phyloP scores from a whole-genome alignment of 805 yeast species.

The Saccharomycopsis selenospora region DNA sequence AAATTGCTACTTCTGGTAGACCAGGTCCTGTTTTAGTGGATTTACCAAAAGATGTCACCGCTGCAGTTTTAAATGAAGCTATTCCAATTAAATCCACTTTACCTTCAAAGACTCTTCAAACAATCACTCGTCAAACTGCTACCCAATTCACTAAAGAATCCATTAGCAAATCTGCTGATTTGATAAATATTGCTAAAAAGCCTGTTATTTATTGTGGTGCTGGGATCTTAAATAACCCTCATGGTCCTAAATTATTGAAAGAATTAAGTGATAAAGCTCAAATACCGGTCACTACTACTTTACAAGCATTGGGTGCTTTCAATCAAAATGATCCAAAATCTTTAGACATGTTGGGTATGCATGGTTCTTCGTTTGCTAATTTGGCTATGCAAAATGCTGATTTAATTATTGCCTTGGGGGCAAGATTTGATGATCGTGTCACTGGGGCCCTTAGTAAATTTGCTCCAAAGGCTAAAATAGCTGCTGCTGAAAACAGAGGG shows the following conservation, averaged over 20 bases:
- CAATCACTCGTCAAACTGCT: conserved; percentile 61
- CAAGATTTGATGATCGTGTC: conserved; percentile 98
- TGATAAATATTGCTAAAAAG: conserved; percentile 74
- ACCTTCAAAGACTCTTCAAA: conserved; percentile 61
- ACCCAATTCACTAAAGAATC: conserved; percentile 70
- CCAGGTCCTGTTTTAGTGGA: conserved; percentile 99
- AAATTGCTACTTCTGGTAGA: conserved; percentile 91
- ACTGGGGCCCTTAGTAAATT: conserved; percentile 79
- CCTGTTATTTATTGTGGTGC: conserved; percentile 91
- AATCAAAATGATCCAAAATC: conserved; percentile 90
- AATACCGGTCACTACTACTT: conserved; percentile 93
- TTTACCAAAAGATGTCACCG: conserved; percentile 96
- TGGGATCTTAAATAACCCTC: conserved; percentile 73
- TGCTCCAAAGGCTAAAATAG: conserved; percentile 89
- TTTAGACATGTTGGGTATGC: conserved; percentile 97
- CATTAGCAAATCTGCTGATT: conserved; percentile 65
- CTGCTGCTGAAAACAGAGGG: conserved; percentile 83
- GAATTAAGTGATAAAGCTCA: conserved; percentile 84
- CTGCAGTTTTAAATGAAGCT: conserved; percentile 76
- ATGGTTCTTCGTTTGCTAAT: conserved; percentile 93
- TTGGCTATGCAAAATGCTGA: conserved; percentile 91
- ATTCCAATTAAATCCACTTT: conserved; percentile 76
- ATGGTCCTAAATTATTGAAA: conserved; percentile 72
- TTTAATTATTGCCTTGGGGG: conserved; percentile 88
- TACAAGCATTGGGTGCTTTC: conserved; percentile 90